Evolutionary conservation across 2,329 filamentous ascomycete species (phyloP), one percentile per base, ranked within the genome.

Genomic region (Madurella fahalii): DNA sequence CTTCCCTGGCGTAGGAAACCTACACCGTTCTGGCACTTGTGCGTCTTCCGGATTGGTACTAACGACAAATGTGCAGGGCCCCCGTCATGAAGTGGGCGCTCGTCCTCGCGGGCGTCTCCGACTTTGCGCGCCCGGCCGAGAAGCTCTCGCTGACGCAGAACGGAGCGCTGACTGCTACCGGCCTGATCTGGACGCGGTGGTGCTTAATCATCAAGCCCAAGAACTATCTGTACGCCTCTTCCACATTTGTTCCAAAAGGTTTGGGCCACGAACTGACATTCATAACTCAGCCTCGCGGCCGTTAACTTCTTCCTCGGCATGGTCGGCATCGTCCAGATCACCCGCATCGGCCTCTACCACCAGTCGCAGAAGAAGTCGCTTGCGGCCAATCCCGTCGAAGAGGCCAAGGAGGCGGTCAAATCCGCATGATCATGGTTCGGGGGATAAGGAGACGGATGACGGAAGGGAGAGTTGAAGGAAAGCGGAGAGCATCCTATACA

Each of bases 291-390:
- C 58, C 85, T 99, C 56, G 94, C 94, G 58, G 85, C 91, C 52
- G 94, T 97, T 70, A 99, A 99, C 83, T 96, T 96, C 83, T 95
- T 96, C 81, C 87, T 99, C 65, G 93, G 89, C 66, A 76, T 87
- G 63, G 92, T 96, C 60, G 94, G 94, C 65, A 76, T 89, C 56
- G 81, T 90, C 62, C 94, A 99, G 79, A 80, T 90, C 62, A 76
- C 76, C 62, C 86, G 94, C 66, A 96, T 97, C 68, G 72, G 83
- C 64, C 53, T 82, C 66, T 87, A 85, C 71, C 78, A 86, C 64
- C 72, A 77, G 61, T 80, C 78, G 57, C 73, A 85, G 67, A 85
- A 89, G 75, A 71, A 76, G 57, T 12, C 30, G 2, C 73, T 74
- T 30, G 68, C 72, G 50, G 74, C 77, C 31, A 52, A 55, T 25